These are phyloP conservation scores for Aspergillus thermomutatus DNA, from an alignment of 2,329 filamentous ascomycete species.

Conservation along the genomic window DNA sequence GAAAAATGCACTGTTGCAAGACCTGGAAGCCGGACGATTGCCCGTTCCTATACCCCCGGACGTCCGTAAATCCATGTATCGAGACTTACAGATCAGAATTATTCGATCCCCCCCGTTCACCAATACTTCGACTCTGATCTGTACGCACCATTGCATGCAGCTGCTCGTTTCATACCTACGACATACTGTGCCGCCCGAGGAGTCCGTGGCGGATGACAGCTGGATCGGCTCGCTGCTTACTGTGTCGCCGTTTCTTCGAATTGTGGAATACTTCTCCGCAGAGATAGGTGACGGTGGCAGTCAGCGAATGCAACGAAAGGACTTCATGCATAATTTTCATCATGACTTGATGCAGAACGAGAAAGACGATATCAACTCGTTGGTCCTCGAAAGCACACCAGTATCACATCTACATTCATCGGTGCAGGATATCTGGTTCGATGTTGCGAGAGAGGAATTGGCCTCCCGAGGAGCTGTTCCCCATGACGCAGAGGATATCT, in stretches of 20 bases:
- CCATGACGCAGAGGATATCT: conserved; percentile 33
- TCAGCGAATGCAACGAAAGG: conserved; percentile 39
- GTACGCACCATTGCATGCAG: conserved; percentile 42
- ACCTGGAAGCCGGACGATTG: conserved; percentile 37
- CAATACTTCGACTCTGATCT: conserved; percentile 36
- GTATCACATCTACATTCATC: conserved; percentile 29
- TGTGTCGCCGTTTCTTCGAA: conserved; percentile 36
- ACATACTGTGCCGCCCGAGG: conserved; percentile 35
- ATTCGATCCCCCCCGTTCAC: conserved; percentile 40
- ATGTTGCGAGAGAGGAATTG: conserved; percentile 33
- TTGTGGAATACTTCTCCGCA: conserved; percentile 43
- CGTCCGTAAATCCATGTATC: conserved; percentile 35
- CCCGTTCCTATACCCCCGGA: conserved; percentile 34
- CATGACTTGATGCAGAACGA: conserved; percentile 35
- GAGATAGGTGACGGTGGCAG: conserved; percentile 42
- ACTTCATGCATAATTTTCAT: conserved; percentile 44
- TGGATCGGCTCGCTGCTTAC: conserved; percentile 42
- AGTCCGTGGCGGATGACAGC: conserved; percentile 30
- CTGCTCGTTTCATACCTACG: conserved; percentile 39
- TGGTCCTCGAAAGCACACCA: conserved; percentile 33
- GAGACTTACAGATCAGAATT: conserved; percentile 35
- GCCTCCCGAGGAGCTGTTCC: conserved; percentile 23
- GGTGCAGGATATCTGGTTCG: conserved; percentile 40
- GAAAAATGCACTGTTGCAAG: conserved; percentile 34
- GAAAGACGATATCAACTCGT: conserved; percentile 37